Conservation (phyloP, 495 filamentous ascomycete genomes). For the Penicillium mononematosum region DNA sequence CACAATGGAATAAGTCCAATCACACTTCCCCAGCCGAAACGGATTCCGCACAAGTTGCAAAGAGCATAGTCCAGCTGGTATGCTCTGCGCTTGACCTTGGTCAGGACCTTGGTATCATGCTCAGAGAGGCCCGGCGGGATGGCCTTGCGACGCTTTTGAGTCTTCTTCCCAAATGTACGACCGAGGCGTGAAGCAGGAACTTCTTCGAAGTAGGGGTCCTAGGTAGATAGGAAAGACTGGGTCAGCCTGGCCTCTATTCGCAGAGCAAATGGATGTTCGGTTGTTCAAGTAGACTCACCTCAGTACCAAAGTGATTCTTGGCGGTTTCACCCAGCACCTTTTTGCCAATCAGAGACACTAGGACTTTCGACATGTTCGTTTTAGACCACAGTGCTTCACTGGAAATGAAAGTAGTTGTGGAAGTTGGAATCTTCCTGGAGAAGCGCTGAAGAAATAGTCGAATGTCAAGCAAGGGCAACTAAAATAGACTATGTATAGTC, state of each 20-base stretch:
- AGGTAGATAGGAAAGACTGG: conserved; percentile 7
- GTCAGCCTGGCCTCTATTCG: conserved; percentile 6
- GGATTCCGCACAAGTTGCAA: conserved; percentile 70
- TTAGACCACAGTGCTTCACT: background rate
- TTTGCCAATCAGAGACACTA: conserved; percentile 60
- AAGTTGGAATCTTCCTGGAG: background rate
- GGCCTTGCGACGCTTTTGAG: conserved; percentile 67
- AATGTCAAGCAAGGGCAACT: conserved; percentile 15
- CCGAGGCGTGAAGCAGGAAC: conserved; percentile 67
- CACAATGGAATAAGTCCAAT: conserved; percentile 78
- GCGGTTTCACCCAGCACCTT: conserved; percentile 64
- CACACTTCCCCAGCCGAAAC: conserved; percentile 79
- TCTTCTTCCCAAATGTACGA: conserved; percentile 56
- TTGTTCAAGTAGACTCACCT: conserved; percentile 44
- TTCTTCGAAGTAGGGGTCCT: conserved; percentile 74
- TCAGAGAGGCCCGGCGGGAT: conserved; percentile 69
- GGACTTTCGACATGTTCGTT: conserved; percentile 50
- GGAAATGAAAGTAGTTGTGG: background rate
- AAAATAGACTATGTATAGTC: conserved; percentile 23
- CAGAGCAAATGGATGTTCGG: background rate
- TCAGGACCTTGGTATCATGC: conserved; percentile 77
- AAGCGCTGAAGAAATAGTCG: conserved; percentile 18
- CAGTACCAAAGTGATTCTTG: conserved; percentile 65
- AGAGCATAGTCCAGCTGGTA: conserved; percentile 78
- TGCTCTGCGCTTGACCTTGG: conserved; percentile 73